Conservation (phyloP, 768 basidiomycete genomes). For the Kwoniella shandongensis region DNA sequence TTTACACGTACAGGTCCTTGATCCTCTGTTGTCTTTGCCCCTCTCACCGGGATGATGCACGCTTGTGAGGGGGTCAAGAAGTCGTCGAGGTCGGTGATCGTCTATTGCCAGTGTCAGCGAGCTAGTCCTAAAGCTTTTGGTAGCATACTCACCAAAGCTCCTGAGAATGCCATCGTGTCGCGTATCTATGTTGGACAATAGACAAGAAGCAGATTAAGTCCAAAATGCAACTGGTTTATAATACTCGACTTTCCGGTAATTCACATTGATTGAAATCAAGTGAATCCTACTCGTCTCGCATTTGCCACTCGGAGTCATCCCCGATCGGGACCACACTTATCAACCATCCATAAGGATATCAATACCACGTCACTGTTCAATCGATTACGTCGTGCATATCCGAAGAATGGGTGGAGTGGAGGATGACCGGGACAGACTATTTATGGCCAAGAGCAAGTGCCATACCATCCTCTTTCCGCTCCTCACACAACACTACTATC, state of each 20-base stretch:
- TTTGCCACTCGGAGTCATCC: conserved; percentile 5
- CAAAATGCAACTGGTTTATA: background rate
- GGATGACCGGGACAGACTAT: too few species aligned
- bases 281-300: conserved; percentile 17
- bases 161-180: conserved; percentile 78
- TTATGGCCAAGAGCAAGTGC: too few species aligned
- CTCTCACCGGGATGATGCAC: conserved; percentile 91
- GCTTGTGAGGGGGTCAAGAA: conserved; percentile 95
- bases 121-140: background rate
- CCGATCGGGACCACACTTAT: background rate
- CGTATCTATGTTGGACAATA: background rate
- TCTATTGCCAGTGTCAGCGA: conserved; percentile 57
- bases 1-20: conserved; percentile 31
- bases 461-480: background rate
- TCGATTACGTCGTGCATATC: too few species aligned
- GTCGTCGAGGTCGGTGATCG: conserved; percentile 90
- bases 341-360: background rate
- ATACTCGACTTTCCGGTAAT: too few species aligned
- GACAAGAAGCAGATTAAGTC: background rate
- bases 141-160: conserved; percentile 65
- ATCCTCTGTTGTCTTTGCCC: conserved; percentile 52
- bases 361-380: conserved; percentile 2
- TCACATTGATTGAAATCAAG: conserved; percentile 5
- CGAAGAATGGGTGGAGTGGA: too few species aligned
- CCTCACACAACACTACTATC: too few species aligned